Percentiles rank a stretch among this genome's conserved stretches.
These are phyloP conservation scores for Cryptosporidium sp. DNA, from an alignment of 169 alveolate genomes.

Conservation along the genomic window DNA sequence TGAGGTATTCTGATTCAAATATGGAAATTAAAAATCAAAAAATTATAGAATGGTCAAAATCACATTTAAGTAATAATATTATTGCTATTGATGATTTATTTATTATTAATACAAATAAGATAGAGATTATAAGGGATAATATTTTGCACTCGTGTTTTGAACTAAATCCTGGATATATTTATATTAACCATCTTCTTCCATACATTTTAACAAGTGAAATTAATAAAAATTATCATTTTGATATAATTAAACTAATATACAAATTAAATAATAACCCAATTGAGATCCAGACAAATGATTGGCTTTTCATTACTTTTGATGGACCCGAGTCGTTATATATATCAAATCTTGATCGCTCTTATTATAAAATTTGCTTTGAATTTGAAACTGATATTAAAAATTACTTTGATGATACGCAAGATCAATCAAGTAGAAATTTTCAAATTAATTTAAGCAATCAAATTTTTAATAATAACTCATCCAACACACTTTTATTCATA, in stretches of 20 bases:
- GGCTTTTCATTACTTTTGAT: constrained; percentile 12
- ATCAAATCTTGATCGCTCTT: neutral
- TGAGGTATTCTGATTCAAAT: neutral
- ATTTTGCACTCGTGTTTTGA: constrained; percentile 1
- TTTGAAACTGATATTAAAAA: neutral
- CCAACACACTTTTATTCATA: constrained; percentile 2
- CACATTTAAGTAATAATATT: neutral
- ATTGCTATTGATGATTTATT: neutral
- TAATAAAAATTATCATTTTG: neutral
- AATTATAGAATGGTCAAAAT: constrained; percentile 1
- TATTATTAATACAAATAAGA: neutral
- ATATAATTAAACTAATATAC: constrained; percentile 10
- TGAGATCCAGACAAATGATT: neutral
- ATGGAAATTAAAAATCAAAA: neutral
- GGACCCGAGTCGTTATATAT: neutral
- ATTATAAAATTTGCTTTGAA: neutral
- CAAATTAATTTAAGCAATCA: neutral
- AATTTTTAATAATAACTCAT: neutral
- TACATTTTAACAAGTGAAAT: neutral
- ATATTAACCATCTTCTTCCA: constrained; percentile 16
- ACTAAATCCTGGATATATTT: constrained; percentile 12
- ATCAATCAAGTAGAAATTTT: neutral
- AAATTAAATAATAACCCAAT: neutral
- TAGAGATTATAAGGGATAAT: constrained; percentile 5
- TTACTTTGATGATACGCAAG: neutral